Base-by-base conservation (phyloP, 140 eudicot species). In the Oenanthe javanica region DNA sequence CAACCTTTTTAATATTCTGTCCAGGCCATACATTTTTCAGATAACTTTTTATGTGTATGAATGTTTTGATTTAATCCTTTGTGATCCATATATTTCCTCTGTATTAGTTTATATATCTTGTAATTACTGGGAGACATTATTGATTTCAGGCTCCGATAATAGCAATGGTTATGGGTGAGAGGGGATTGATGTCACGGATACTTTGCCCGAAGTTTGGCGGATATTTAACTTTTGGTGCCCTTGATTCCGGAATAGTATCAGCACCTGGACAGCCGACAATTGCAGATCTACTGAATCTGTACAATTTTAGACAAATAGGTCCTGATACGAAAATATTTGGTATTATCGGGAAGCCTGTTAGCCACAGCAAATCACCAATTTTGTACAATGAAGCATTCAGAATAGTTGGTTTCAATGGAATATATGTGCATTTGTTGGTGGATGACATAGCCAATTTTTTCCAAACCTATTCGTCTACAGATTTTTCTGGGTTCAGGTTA, bases 221-320 rank as follows among this genome's bases (percentile, higher is more conserved):
- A 82, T 94, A 92, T 85, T 87, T 94, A 74, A 94, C 98, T 16
- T 94, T 94, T 78, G 98, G 96, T 78, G 89, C 96, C 85, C 87
- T 94, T 63, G 96, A 94, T 51, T 69, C 87, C 2, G 97, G 97
- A 80, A 86, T 76, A 79, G 93, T 94, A 36, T 94, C 98, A 16
- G 98, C 98, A 40, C 98, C 98, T 31, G 98, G 98, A 78, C 98
- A 94, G 76, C 98, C 98, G 2, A 90, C 98, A 81, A 84, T 94
- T 47, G 79, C 87, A 72, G 97, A 94, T 71, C 86, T 94, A 79
- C 79, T 90, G 87, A 84, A 91, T 80, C 83, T 94, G 51, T 94
- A 86, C 84, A 92, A 94, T 83, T 90, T 94, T 85, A 89, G 97
- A 82, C 89, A 83, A 80, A 82, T 94, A 70, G 96, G 93, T n/a